Evolutionary conservation across 2,329 filamentous ascomycete genomes (phyloP).

Genomic region (Gremmenia infestans): DNA sequence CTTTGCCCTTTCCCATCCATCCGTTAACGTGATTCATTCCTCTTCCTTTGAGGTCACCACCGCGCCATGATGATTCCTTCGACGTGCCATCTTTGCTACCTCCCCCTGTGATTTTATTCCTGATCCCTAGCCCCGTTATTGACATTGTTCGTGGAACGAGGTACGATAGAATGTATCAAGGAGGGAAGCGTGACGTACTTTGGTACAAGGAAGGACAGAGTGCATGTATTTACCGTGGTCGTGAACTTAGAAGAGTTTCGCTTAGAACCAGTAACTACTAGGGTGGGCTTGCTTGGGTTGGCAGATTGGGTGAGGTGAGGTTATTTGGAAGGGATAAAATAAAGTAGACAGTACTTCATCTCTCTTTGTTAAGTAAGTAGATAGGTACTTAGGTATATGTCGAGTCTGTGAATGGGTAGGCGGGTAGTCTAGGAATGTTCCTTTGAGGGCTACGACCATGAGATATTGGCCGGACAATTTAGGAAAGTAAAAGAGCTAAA

Average conservation of each 20-base stretch:
- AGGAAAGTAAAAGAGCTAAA: no score
- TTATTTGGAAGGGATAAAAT: neutral
- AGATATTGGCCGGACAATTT: no score
- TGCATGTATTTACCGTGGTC: neutral
- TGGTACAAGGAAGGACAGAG: neutral
- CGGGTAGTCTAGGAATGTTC: neutral
- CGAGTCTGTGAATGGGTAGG: neutral
- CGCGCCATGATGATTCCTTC: constrained; percentile 47
- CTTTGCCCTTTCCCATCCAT: constrained; percentile 34
- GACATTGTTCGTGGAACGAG: constrained; percentile 2
- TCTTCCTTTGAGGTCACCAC: constrained; percentile 35
- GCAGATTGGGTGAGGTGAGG: no score
- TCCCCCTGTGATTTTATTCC: constrained; percentile 45
- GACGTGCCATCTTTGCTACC: constrained; percentile 46
- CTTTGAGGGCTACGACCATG: neutral
- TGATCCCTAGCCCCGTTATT: constrained; percentile 33
- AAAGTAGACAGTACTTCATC: neutral
- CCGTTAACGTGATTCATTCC: constrained; percentile 32
- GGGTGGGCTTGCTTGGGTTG: no score
- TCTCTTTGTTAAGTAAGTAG: neutral
- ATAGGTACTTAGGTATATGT: neutral
- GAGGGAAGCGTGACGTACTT: neutral
- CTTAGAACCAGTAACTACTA: no score
- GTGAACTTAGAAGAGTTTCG: neutral
- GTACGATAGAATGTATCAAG: neutral